Conservation (phyloP, 306 rosid species). For the Rosa multiflora region DNA sequence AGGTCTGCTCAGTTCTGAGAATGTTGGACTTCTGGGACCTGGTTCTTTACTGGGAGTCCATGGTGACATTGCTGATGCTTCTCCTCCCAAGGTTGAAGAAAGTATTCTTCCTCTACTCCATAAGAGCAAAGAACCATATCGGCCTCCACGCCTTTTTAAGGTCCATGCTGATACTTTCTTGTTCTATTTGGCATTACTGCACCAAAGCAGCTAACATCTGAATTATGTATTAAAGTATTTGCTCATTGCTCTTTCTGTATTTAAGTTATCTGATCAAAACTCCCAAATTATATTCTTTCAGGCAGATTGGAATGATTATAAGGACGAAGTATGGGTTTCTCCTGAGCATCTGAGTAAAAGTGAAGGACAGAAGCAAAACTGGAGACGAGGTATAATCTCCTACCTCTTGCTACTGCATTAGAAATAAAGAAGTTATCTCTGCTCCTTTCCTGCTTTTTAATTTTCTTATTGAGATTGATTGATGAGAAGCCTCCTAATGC, state of each 20-base stretch:
- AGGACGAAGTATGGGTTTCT: conserved; percentile 31
- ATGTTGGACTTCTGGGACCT: conserved; percentile 24
- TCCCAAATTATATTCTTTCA: conserved; percentile 25
- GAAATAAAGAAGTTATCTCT: conserved; percentile 12
- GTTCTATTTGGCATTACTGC: conserved; percentile 3
- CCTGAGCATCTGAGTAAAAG: conserved; percentile 26
- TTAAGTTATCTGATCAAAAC: not conserved
- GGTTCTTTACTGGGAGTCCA: not conserved
- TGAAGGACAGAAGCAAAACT: conserved; percentile 18
- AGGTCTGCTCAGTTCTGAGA: not conserved
- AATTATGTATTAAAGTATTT: not conserved
- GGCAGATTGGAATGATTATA: conserved; percentile 28
- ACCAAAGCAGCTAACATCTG: not conserved
- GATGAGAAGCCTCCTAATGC: conserved; percentile 9
- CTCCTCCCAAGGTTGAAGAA: conserved; percentile 14
- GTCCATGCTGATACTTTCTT: conserved; percentile 12
- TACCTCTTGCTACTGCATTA: not conserved
- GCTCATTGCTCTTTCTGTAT: not conserved
- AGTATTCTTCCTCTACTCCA: conserved; percentile 34
- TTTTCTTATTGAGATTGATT: not conserved
- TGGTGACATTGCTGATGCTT: not conserved
- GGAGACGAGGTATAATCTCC: conserved; percentile 15
- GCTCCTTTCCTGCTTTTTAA: conserved; percentile 12
- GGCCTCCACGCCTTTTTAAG: conserved; percentile 39
- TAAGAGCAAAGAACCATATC: conserved; percentile 44